phyloP scores from a whole-genome alignment of 208 protist species.

The Acanthamoeba triangularis region DNA sequence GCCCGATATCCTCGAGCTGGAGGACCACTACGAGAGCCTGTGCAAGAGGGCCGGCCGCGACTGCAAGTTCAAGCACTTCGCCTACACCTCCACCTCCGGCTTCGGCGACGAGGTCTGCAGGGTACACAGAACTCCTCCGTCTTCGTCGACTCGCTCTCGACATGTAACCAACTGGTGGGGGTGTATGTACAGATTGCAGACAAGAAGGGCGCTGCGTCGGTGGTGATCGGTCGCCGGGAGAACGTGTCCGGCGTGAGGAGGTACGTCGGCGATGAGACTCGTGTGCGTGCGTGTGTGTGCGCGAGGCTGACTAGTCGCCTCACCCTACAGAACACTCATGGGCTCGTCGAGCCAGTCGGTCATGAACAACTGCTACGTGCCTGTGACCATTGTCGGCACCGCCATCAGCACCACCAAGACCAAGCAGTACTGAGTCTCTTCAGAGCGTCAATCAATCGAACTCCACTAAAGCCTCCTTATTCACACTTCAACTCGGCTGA shows the following conservation, averaged over 20 bases:
- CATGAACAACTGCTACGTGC: conserved; percentile 60
- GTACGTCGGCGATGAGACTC: no score
- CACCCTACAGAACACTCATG: not conserved
- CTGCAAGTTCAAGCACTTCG: conserved; percentile 65
- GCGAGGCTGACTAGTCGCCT: not conserved
- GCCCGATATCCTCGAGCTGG: conserved; percentile 4
- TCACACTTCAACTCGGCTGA: no score
- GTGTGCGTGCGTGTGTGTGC: no score
- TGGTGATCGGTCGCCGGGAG: conserved; percentile 21
- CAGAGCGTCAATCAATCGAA: no score
- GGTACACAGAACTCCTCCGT: not conserved
- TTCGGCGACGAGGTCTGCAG: conserved; percentile 37
- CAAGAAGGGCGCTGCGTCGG: not conserved
- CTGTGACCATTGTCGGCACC: conserved; percentile 42
- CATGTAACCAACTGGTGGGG: not conserved
- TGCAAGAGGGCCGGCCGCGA: conserved; percentile 36
- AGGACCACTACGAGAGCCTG: conserved; percentile 39
- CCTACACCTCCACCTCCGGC: not conserved
- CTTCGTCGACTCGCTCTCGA: not conserved
- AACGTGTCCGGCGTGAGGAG: conserved; percentile 39
- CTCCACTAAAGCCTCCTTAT: no score
- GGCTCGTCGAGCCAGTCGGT: conserved; percentile 43
- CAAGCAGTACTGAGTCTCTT: conserved; percentile 37
- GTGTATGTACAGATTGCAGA: not conserved
- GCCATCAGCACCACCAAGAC: conserved; percentile 20